Evolutionary conservation across 1,139 yeast genomes (phyloP), one percentile per base, ranked within the genome.

Genomic region (Pneumocystis wakefieldiae): DNA sequence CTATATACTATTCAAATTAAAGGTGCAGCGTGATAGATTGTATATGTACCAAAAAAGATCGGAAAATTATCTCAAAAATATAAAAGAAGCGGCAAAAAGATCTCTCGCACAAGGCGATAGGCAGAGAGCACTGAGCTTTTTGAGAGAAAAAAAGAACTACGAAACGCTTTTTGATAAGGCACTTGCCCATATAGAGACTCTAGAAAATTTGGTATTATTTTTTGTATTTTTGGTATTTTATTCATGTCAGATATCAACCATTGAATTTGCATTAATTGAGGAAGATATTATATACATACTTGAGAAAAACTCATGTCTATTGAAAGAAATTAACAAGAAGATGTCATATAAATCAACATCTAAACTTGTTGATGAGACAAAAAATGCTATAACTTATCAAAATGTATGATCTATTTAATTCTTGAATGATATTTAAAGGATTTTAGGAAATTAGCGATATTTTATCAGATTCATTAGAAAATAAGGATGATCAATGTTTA

Each of bases 201-300:
- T 92, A 57, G 97, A 91, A 71, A 78, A 79, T 63, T 77, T 87
- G 61, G 70, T 69, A 59, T 42, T 66, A 35, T 41, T 19, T 2
- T 58, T 5, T 42, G 14, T 24, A 29, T 29, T 6, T 48, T 10
- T 12, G 19, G 8, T 58, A 42, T 35, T 41, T 24, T n/a, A 28
- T 19, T 41, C 14, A 41, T 7, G 8, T 10, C 28, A 67, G 69
- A 75, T 77, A 1, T 67, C 70, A 55, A 71, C 87, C 39, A 86
- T 92, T 58, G 97, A 92, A 74, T 90, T 87, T 75, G 92, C 95
- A 69, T 75, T 87, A 66, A 85, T 92, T 53, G 97, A 91, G 72
- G 84, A 84, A 68, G 96, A 89, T 70, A 91, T 92, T 62, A 69
- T 90, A 17, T 81, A 80, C 67, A 96, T 97, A 0, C 77, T 92